Evolutionary conservation across 208 protist species (phyloP).

Genomic region (Tritrichomonas foetus): DNA sequence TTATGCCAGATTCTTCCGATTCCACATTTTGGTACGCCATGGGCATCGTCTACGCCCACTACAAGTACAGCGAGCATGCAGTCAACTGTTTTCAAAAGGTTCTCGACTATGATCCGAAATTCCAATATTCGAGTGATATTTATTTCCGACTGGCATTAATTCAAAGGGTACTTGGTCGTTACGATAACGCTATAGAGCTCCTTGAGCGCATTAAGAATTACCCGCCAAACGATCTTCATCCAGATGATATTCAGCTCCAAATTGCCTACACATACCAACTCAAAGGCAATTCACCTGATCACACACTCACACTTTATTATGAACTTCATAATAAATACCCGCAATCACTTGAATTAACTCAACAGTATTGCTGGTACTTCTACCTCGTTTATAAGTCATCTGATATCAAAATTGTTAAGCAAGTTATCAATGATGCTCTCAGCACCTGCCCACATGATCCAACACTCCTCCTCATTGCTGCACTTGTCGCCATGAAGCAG

Average conservation of each 20-base stretch:
- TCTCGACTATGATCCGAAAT: neutral
- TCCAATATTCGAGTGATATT: neutral
- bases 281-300: no score
- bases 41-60: neutral
- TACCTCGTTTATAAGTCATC: no score
- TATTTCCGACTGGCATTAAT: neutral
- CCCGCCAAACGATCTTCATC: neutral
- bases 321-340: no score
- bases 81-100: neutral
- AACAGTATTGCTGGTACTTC: no score
- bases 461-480: neutral
- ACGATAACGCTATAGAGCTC: neutral
- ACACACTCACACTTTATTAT: no score
- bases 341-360: no score
- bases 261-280: constrained; percentile 35
- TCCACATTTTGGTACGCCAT: neutral
- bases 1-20: neutral
- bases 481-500: neutral
- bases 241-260: neutral
- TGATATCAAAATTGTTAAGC: no score
- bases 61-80: neutral
- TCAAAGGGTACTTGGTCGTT: neutral
- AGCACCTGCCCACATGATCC: neutral
- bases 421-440: no score
- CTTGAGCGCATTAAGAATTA: neutral